phyloP scores from a whole-genome alignment of 2,329 filamentous ascomycete genomes.

The Colletotrichum agaves region DNA sequence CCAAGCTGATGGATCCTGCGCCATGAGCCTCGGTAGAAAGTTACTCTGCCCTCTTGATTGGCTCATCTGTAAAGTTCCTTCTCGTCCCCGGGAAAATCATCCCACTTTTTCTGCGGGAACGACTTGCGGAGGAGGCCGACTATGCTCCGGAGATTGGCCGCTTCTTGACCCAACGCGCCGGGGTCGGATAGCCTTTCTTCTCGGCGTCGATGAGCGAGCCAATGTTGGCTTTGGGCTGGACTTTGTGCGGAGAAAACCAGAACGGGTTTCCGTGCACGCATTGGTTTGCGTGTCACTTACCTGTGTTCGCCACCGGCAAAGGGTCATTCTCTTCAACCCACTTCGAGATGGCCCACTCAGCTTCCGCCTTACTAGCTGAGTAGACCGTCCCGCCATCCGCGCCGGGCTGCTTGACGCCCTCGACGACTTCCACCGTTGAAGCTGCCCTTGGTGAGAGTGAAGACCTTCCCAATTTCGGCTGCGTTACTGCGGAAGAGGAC shows the following conservation, averaged over 20 bases:
- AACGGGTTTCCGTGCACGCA: no score
- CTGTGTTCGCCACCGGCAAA: slow-evolving; percentile 13
- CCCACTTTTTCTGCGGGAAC: not conserved
- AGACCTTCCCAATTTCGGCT: slow-evolving; percentile 37
- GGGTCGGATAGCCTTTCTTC: slow-evolving; percentile 40
- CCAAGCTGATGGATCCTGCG: not conserved
- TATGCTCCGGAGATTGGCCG: slow-evolving; percentile 46
- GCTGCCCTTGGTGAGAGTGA: slow-evolving; percentile 41
- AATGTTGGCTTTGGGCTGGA: slow-evolving; percentile 44
- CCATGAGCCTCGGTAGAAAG: not conserved
- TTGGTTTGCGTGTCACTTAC: not conserved
- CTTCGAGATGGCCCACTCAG: slow-evolving; percentile 51
- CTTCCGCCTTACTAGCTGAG: slow-evolving; percentile 50
- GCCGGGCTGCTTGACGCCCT: slow-evolving; percentile 23
- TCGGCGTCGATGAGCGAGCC: slow-evolving; percentile 38
- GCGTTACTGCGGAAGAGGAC: slow-evolving; percentile 42
- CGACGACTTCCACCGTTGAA: slow-evolving; percentile 50
- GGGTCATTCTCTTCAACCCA: slow-evolving; percentile 47
- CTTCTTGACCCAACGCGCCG: slow-evolving; percentile 28
- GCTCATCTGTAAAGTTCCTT: not conserved
- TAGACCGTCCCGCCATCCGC: slow-evolving; percentile 43
- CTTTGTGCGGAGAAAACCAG: slow-evolving; percentile 41
- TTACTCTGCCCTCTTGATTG: not conserved
- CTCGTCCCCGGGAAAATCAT: not conserved
- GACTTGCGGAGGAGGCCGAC: not conserved